Evolutionary conservation across 345 rosid species (phyloP).

Genomic region (Eucalyptus tenuipes): DNA sequence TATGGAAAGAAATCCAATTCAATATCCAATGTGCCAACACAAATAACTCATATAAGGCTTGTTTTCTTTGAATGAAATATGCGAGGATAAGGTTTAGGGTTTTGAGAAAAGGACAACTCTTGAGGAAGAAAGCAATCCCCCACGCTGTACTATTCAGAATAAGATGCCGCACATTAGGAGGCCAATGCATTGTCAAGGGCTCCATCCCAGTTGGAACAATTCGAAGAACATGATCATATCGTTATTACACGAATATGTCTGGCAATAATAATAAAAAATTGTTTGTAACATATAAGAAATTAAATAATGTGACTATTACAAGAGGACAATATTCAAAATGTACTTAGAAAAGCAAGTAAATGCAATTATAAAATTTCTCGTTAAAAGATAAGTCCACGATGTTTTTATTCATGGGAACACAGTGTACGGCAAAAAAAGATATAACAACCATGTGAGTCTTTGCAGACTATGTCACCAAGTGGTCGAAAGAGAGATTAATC

Average conservation of each 20-base stretch:
- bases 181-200: neutral
- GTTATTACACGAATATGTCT: neutral
- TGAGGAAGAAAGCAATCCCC: conserved; percentile 25
- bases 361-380: too few species aligned
- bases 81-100: conserved; percentile 8
- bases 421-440: neutral
- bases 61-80: neutral
- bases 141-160: conserved; percentile 14
- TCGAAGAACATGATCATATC: neutral
- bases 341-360: too few species aligned
- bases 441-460: neutral
- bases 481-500: neutral
- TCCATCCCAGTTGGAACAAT: neutral
- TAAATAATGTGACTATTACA: neutral
- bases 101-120: conserved; percentile 13
- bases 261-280: neutral
- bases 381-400: neutral
- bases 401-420: neutral
- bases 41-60: neutral
- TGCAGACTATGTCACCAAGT: neutral
- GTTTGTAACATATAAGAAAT: neutral
- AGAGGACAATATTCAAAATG: too few species aligned
- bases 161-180: conserved; percentile 9
- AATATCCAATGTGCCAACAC: neutral
- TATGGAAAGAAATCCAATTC: neutral